Percentiles rank a stretch among this genome's conserved stretches.
Evolutionary conservation across 768 basidiomycete genomes (phyloP).

Genomic region (Lactarius hatsudake): DNA sequence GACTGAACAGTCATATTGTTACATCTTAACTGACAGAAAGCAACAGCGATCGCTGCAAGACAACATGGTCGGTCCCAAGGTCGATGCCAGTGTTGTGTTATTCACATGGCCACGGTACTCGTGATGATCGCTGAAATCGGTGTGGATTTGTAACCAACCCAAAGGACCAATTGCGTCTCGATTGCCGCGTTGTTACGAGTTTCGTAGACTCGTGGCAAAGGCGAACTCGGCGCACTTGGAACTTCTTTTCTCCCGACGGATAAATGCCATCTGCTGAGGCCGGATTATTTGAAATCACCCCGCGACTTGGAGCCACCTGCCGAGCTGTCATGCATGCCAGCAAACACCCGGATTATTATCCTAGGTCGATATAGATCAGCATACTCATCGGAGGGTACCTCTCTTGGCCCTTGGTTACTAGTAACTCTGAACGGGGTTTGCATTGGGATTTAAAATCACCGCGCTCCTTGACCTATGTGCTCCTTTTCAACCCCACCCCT

Average conservation of each 20-base stretch:
- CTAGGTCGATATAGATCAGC: not conserved
- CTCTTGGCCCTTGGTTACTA: not conserved
- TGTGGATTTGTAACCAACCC: no score
- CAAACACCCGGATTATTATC: not conserved
- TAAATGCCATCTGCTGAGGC: no score
- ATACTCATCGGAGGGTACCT: not conserved
- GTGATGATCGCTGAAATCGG: no score
- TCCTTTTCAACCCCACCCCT: not conserved
- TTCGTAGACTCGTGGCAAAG: not conserved
- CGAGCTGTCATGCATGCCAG: not conserved
- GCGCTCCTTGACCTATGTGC: not conserved
- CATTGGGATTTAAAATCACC: not conserved
- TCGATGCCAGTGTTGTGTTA: no score
- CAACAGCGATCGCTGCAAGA: no score
- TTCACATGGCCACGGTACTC: no score
- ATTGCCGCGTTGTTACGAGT: not conserved
- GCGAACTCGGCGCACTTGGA: not conserved
- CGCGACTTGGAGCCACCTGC: not conserved
- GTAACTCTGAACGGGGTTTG: not conserved
- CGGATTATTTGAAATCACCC: not conserved
- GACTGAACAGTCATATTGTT: no score
- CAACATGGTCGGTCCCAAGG: not conserved
- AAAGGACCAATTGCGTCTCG: not conserved
- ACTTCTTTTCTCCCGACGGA: no score
- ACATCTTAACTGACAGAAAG: no score